Conservation (phyloP, 73 alveolate species). For the Uronychia binucleata region DNA sequence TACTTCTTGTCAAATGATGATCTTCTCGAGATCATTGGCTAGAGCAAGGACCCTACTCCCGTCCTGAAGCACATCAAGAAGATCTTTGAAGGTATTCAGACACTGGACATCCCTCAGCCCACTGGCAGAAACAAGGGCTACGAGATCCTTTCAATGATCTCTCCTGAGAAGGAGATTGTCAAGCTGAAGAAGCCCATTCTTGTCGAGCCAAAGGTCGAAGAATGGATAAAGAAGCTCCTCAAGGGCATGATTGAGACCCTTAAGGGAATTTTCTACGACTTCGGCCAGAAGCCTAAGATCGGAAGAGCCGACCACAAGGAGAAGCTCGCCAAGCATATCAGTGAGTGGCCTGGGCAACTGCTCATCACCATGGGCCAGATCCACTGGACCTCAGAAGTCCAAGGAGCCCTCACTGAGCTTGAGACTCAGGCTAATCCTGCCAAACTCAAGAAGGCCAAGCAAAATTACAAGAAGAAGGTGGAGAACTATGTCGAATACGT, state of each 20-base stretch:
- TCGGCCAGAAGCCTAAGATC: constrained; percentile 26
- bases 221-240: constrained; percentile 93
- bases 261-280: constrained; percentile 66
- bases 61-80: constrained; percentile 98
- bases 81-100: constrained; percentile 97
- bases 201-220: constrained; percentile 94
- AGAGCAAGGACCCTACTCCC: constrained; percentile 94
- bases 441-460: constrained; percentile 59
- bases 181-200: constrained; percentile 78
- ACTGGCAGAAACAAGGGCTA: constrained; percentile 55
- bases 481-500: constrained; percentile 61
- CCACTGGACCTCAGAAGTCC: constrained; percentile 82
- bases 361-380: constrained; percentile 80
- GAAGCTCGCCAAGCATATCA: constrained; percentile 66
- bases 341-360: constrained; percentile 68
- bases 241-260: constrained; percentile 92
- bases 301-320: constrained; percentile 35
- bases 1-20: constrained; percentile 99
- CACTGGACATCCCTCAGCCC: constrained; percentile 52
- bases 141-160: constrained; percentile 90
- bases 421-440: constrained; percentile 59
- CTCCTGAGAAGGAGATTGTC: constrained; percentile 95
- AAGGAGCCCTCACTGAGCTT: constrained; percentile 52
- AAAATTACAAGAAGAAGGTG: constrained; percentile 59
- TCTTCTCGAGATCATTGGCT: constrained; percentile 97